Evolutionary conservation across 179 eudicot genomes (phyloP), one percentile per base, ranked within the genome.

Genomic region (Spergularia azorica): DNA sequence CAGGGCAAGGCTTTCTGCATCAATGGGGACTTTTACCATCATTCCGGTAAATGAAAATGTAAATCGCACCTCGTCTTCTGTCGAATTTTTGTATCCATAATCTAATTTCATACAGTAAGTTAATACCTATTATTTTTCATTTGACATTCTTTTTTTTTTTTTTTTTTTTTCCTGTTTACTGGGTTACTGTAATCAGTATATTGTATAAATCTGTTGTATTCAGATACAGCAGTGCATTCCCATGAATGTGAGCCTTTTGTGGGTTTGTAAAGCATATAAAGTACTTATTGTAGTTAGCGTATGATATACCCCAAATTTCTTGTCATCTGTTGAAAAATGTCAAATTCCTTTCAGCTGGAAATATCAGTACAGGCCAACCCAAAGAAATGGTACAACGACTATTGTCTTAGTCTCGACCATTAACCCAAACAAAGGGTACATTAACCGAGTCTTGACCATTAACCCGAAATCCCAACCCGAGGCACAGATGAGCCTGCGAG

Each of bases 1-100:
- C 99, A 2, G 98, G 98, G 3, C 83, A 91, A 80, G 98, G 98
- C 43, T 90, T 96, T 78, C 91, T 96, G 43, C 98, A 96, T 78
- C 98, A 96, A 80, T 96, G 98, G 98, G 96, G 97, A 71, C 74
- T 94, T 48, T 84, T 91, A 78, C 97, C 98, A 39, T 74, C 81
- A 14, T 81, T 81, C 13, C 92, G 61, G 51, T 93, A 83, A 87
- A 26, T 0, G 39, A 32, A 62, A 68, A 11, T 69, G 67, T 75
- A 75, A 46, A 63, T 70, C 13, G 57, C 26, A 18, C 36, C 64
- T 18, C 41, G 36, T 2, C 59, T 64, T 43, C 12, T 26, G 8
- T 43, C 48, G 48, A 4, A 43, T 4, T 43, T 43, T 43, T 43
- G 48, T 43, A 43, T 43, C 4, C 58, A 11, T 54, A 54, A 54